These are phyloP conservation scores for Cordyceps cateniannulata DNA, from an alignment of 2,329 filamentous ascomycete genomes.

Conservation along the genomic window DNA sequence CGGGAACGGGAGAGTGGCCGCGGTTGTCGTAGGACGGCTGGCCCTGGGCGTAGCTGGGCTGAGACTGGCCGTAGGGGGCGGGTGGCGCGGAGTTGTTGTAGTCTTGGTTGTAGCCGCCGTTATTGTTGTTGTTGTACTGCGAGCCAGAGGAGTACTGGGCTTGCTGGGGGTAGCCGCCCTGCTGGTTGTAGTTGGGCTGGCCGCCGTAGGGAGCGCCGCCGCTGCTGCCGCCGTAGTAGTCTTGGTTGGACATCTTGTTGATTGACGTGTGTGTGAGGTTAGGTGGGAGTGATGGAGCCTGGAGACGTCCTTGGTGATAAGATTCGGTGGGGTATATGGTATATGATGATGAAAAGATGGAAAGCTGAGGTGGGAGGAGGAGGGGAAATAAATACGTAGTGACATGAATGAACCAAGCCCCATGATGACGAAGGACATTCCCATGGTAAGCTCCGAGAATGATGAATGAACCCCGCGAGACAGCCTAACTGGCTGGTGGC, in stretches of 20 bases:
- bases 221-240: constrained; percentile 29
- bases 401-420: not conserved
- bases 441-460: not conserved
- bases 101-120: constrained; percentile 2
- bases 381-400: not conserved
- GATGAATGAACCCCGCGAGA: not conserved
- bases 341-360: not conserved
- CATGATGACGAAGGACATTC: not conserved
- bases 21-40: constrained; percentile 12
- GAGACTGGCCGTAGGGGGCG: constrained; percentile 6
- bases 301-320: not conserved
- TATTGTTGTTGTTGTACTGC: not conserved
- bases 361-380: not conserved
- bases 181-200: constrained; percentile 7
- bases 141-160: constrained; percentile 8
- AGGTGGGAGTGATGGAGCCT: not conserved
- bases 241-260: constrained; percentile 29
- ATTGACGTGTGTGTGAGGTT: not conserved
- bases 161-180: constrained; percentile 16
- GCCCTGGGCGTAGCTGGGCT: constrained; percentile 9
- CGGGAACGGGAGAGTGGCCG: constrained; percentile 16
- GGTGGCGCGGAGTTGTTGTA: not conserved
- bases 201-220: constrained; percentile 15
- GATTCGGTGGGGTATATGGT: not conserved
- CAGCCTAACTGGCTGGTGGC: not conserved